Evolutionary conservation across 2,329 filamentous ascomycete genomes (phyloP).

Genomic region (Colletotrichum gloeosporioides): DNA sequence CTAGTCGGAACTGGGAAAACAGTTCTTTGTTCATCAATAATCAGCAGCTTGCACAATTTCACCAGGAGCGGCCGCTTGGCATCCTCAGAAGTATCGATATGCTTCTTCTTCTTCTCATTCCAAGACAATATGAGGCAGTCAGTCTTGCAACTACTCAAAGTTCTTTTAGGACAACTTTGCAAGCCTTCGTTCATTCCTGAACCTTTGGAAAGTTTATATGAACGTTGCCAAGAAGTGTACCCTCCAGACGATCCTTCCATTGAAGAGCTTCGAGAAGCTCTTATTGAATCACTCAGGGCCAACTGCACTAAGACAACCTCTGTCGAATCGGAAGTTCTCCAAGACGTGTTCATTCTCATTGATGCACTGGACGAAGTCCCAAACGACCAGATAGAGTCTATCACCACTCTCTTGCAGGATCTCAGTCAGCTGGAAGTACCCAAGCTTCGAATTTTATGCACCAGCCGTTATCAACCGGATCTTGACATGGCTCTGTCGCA

Average conservation of each 20-base stretch:
- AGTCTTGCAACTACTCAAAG: neutral
- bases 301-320: neutral
- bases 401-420: neutral
- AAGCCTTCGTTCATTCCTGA: neutral
- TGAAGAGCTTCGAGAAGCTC: neutral
- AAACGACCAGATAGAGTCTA: neutral
- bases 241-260: neutral
- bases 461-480: neutral
- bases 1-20: neutral
- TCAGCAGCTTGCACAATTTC: neutral
- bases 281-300: neutral
- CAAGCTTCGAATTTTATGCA: neutral
- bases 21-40: neutral
- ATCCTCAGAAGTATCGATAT: neutral
- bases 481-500: neutral
- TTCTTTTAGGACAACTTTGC: neutral
- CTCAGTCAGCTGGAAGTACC: neutral
- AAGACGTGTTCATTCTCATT: neutral
- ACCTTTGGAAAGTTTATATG: neutral
- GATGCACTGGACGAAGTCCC: neutral
- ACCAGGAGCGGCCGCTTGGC: neutral
- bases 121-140: neutral
- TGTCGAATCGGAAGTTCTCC: neutral
- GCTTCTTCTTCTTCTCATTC: neutral
- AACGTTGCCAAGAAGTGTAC: neutral